Base-by-base conservation (phyloP, 2,329 filamentous ascomycete species). In the Purpureocillium lavendulum region DNA sequence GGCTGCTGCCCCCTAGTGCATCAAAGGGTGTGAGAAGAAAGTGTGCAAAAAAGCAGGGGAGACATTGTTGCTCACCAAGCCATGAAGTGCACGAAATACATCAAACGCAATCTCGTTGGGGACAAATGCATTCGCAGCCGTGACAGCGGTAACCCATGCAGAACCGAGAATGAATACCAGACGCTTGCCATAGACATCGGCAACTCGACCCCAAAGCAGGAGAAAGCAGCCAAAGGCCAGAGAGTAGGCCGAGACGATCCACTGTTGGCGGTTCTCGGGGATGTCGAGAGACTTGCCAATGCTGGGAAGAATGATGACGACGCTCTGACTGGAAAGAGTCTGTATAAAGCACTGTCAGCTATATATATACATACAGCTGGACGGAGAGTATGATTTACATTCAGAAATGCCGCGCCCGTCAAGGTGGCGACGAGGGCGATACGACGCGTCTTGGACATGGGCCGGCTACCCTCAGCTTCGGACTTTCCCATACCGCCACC, bases 221-320 rank as follows among this genome's bases (percentile, higher is more conserved):
- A 84, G 59, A 51, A 84, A 82, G 56, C 79, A 83, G 35, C 78
- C 80, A 48, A 84, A 84, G 0, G 77, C 67, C 13, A 84, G 67
- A 4, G 74, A 68, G 51, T 84, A 84, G 1, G 78, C 73, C 0
- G 79, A 83, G 1, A 84, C 65, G 44, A 84, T 69, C 79, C 80
- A 84, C 60, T 82, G 78, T 41, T 75, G 67, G 13, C 77, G 67
- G 18, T 67, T 67, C 30, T 73, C 69, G 1, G 78, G 78, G 15
- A 82, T 77, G 38, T 56, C 44, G 4, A 82, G 62, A 10, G 71
- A 71, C 18, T 61, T 50, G 30, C 75, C 74, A 28, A 82, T 80
- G n/a, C 69, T 71, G 0, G 78, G 78, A 13, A 82, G 53, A 36
- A 80, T 73, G 44, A 82, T 80, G 42, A 82, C 73, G 4, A 76